A percentile compares a stretch with the other conserved stretches of the same genome.
phyloP scores from a whole-genome alignment of 2,329 filamentous ascomycete species.

The Thielaviopsis punctulata region DNA sequence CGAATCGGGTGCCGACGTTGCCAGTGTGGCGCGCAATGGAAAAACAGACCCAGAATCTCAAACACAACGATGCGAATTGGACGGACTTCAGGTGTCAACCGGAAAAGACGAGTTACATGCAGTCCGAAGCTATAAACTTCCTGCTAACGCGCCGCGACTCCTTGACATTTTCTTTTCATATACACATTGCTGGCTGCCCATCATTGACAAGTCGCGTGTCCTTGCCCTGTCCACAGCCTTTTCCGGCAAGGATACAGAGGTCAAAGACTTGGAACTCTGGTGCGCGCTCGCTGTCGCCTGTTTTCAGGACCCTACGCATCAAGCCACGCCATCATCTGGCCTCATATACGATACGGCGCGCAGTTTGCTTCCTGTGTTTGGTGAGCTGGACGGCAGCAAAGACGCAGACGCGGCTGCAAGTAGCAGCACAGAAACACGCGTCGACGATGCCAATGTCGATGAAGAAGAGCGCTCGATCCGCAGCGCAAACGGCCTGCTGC shows the following conservation, averaged over 20 bases:
- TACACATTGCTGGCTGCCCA: slow-evolving; percentile 60
- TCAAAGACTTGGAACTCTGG: slow-evolving; percentile 42
- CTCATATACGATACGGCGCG: slow-evolving; percentile 34
- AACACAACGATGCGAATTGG: neutral
- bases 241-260: slow-evolving; percentile 19
- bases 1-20: slow-evolving; percentile 15
- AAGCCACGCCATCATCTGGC: slow-evolving; percentile 15
- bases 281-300: slow-evolving; percentile 40
- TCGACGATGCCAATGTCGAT: slow-evolving; percentile 23
- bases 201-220: slow-evolving; percentile 49
- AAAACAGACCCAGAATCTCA: neutral
- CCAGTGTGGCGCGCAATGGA: too few relatives aligned
- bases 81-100: neutral
- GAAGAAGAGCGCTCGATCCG: slow-evolving; percentile 25
- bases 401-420: neutral
- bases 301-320: slow-evolving; percentile 28
- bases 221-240: slow-evolving; percentile 31
- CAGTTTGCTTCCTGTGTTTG: slow-evolving; percentile 25
- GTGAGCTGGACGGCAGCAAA: neutral
- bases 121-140: slow-evolving; percentile 22
- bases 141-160: slow-evolving; percentile 38
- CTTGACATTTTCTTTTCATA: slow-evolving; percentile 60
- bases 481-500: slow-evolving; percentile 27
- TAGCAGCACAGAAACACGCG: neutral
- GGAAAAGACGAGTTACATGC: neutral